Percentiles rank a stretch among this genome's conserved stretches.
These are phyloP conservation scores for Yamadazyma sp. DNA, from an alignment of 805 yeast species.

Conservation along the genomic window DNA sequence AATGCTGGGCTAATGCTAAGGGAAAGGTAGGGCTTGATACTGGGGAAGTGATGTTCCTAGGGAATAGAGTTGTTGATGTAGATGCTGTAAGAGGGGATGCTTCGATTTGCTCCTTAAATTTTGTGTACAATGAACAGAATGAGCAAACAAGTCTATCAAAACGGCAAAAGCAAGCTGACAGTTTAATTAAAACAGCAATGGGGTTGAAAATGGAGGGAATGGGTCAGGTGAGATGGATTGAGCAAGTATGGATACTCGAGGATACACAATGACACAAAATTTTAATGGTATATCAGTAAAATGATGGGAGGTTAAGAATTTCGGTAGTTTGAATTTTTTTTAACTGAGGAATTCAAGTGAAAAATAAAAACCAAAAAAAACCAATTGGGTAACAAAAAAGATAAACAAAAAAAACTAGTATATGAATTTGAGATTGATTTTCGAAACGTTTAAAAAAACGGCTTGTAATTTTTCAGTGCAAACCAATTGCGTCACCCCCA, in stretches of 20 bases:
- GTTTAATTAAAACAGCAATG: no score
- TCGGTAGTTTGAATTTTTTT: slow-evolving; percentile 2
- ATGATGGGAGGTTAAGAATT: not conserved
- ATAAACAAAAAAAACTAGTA: not conserved
- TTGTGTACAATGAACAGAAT: no score
- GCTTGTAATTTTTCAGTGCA: not conserved
- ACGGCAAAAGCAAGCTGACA: no score
- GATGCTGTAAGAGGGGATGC: not conserved
- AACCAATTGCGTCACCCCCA: no score
- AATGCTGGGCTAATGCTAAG: no score
- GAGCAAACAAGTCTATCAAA: no score
- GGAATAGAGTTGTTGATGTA: slow-evolving; percentile 1
- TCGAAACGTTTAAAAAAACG: slow-evolving; percentile 1
- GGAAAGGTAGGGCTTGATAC: slow-evolving; percentile 5
- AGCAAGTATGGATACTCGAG: no score
- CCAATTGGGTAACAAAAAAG: slow-evolving; percentile 1
- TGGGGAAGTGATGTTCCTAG: slow-evolving; percentile 6
- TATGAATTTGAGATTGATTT: not conserved
- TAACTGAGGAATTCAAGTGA: not conserved
- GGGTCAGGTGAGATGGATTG: no score
- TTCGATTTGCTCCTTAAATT: no score
- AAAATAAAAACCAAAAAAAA: not conserved
- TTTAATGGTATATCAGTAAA: not conserved
- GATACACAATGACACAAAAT: not conserved
- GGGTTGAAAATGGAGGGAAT: no score